Evolutionary conservation across 2,329 filamentous ascomycete species (phyloP).

Genomic region (Colletotrichum chlorophyti): DNA sequence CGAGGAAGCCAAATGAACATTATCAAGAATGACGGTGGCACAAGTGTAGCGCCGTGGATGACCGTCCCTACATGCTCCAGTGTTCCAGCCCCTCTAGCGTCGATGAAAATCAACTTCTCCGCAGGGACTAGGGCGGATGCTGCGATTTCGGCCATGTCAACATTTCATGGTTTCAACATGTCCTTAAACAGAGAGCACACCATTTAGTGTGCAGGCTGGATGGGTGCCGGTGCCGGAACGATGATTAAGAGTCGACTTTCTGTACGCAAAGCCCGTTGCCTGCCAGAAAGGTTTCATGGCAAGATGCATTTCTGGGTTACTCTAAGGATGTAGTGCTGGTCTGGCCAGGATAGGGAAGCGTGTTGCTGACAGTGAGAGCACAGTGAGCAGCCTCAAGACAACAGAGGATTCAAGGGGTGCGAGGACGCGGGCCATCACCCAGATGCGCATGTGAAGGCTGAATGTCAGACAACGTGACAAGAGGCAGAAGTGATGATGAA

Average conservation of each 20-base stretch:
- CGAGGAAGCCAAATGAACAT: slow-evolving; percentile 53
- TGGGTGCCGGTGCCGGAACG: neutral
- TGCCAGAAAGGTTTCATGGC: neutral
- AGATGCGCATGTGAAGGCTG: slow-evolving; percentile 23
- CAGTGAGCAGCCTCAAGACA: no score
- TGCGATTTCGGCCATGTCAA: neutral
- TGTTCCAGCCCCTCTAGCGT: slow-evolving; percentile 4
- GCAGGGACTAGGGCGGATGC: neutral
- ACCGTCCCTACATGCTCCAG: neutral
- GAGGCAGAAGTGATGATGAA: slow-evolving; percentile 7
- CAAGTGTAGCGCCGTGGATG: slow-evolving; percentile 1
- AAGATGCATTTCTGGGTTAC: neutral
- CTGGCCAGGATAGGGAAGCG: neutral
- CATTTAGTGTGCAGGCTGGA: neutral
- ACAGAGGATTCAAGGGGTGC: neutral
- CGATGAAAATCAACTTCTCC: neutral
- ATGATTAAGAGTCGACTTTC: neutral
- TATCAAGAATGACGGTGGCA: slow-evolving; percentile 14
- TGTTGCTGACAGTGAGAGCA: no score
- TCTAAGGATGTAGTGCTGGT: no score
- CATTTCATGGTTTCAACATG: neutral
- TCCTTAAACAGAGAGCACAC: neutral
- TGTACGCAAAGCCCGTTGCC: neutral
- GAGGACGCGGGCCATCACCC: slow-evolving; percentile 7
- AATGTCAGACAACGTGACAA: slow-evolving; percentile 1